These are phyloP conservation scores for Lolium multiflorum DNA, from an alignment of 176 grass and related monocot species.

Conservation along the genomic window DNA sequence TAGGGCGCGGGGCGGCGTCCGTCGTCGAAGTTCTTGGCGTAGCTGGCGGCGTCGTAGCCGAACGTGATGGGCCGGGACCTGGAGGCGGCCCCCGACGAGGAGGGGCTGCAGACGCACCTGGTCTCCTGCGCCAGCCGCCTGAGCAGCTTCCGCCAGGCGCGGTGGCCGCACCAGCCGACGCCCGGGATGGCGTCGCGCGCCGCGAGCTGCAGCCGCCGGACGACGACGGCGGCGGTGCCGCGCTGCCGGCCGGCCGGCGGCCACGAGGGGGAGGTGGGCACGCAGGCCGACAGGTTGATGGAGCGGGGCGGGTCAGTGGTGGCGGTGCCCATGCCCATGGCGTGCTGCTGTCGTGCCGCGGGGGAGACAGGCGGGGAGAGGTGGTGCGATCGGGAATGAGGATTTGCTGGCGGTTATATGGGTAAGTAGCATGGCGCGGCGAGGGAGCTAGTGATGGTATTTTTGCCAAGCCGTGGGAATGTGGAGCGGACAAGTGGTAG, in stretches of 20 bases:
- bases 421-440: not conserved
- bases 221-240: constrained; percentile 33
- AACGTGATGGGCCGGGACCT: constrained; percentile 66
- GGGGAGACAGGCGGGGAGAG: not conserved
- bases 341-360: not conserved
- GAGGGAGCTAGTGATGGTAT: not conserved
- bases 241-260: constrained; percentile 33
- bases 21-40: constrained; percentile 98
- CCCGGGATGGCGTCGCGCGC: constrained; percentile 43
- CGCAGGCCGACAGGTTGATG: constrained; percentile 40
- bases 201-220: constrained; percentile 64
- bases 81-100: constrained; percentile 25
- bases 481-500: constrained; percentile 8
- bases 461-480: not conserved
- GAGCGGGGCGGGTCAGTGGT: constrained; percentile 45
- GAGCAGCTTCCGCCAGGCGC: constrained; percentile 67
- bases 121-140: constrained; percentile 76
- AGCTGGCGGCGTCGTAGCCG: constrained; percentile 86
- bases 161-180: constrained; percentile 54
- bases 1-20: constrained; percentile 42
- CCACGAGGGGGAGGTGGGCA: constrained; percentile 62
- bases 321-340: constrained; percentile 46
- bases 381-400: not conserved
- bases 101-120: constrained; percentile 61
- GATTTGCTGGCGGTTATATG: constrained; percentile 28